These are phyloP conservation scores for Phytophthora meadii DNA, from an alignment of 352 stramenopile genomes.

Conservation along the genomic window DNA sequence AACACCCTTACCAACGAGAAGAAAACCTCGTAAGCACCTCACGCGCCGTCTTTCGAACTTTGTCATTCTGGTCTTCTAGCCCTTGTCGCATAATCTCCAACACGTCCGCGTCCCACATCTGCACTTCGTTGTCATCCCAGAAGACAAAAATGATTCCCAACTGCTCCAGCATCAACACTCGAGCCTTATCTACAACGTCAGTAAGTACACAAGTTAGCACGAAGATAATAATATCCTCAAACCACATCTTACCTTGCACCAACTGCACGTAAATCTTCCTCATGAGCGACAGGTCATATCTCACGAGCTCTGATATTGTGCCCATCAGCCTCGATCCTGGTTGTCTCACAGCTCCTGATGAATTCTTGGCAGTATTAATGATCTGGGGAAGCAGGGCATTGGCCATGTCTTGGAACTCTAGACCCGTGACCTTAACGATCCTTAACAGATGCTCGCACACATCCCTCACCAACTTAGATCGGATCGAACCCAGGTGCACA, in stretches of 20 bases:
- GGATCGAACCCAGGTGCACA: slow-evolving; percentile 48
- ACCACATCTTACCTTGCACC: slow-evolving; percentile 44
- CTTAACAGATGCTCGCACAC: slow-evolving; percentile 54
- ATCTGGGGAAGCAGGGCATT: slow-evolving; percentile 64
- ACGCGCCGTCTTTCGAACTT: slow-evolving; percentile 54
- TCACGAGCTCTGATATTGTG: slow-evolving; percentile 60
- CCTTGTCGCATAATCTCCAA: slow-evolving; percentile 57
- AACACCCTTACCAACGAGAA: slow-evolving; percentile 48
- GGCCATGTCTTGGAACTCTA: slow-evolving; percentile 61
- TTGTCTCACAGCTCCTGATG: slow-evolving; percentile 57
- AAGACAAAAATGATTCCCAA: slow-evolving; percentile 59
- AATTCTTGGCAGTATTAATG: slow-evolving; percentile 56
- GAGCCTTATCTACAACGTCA: slow-evolving; percentile 53
- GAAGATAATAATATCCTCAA: neutral
- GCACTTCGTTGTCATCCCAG: slow-evolving; percentile 59
- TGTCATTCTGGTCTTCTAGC: slow-evolving; percentile 48
- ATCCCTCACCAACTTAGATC: slow-evolving; percentile 62
- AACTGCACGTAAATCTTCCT: slow-evolving; percentile 50
- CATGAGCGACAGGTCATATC: slow-evolving; percentile 66
- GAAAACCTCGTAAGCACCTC: slow-evolving; percentile 57
- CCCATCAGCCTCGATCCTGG: slow-evolving; percentile 59
- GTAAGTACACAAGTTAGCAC: neutral
- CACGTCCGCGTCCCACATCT: slow-evolving; percentile 53
- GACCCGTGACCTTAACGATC: slow-evolving; percentile 52
- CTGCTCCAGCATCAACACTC: slow-evolving; percentile 64